phyloP scores from a whole-genome alignment of 371 early-diverging fungal genomes.

The Funneliformis caledonium region DNA sequence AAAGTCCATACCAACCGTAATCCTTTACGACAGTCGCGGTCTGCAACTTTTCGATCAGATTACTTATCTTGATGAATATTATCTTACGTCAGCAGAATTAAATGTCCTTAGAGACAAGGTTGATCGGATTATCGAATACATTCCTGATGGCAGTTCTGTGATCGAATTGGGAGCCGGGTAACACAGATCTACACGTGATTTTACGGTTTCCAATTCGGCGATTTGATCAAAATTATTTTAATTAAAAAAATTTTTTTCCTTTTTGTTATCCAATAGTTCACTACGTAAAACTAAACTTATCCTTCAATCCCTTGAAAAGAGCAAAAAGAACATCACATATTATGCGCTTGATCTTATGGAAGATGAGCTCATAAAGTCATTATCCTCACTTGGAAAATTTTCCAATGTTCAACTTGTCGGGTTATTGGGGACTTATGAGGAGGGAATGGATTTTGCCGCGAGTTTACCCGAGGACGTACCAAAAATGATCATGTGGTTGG shows the following conservation, averaged over 20 bases:
- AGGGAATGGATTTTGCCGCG: slow-evolving; percentile 68
- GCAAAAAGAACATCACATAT: slow-evolving; percentile 70
- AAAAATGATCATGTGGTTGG: slow-evolving; percentile 85
- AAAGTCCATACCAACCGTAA: slow-evolving; percentile 70
- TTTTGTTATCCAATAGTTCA: slow-evolving; percentile 54
- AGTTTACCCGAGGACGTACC: slow-evolving; percentile 56
- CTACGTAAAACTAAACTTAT: slow-evolving; percentile 87
- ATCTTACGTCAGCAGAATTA: slow-evolving; percentile 83
- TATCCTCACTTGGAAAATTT: slow-evolving; percentile 54
- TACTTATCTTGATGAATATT: slow-evolving; percentile 85
- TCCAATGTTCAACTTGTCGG: slow-evolving; percentile 73
- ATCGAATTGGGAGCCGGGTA: slow-evolving; percentile 91
- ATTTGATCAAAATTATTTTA: too few species aligned
- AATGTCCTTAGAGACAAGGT: slow-evolving; percentile 69
- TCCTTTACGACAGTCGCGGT: slow-evolving; percentile 85
- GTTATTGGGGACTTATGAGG: slow-evolving; percentile 90
- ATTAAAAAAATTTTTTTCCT: neutral
- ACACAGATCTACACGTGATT: neutral
- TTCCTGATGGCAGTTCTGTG: slow-evolving; percentile 69
- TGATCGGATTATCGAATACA: slow-evolving; percentile 65
- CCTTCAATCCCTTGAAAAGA: slow-evolving; percentile 72
- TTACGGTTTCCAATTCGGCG: neutral
- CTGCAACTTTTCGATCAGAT: slow-evolving; percentile 88
- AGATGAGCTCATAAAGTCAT: slow-evolving; percentile 70
- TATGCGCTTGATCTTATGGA: slow-evolving; percentile 93